Evolutionary conservation across 2,329 filamentous ascomycete genomes (phyloP), one percentile per base, ranked within the genome.

Genomic region (Scortechinia acanthostroma): DNA sequence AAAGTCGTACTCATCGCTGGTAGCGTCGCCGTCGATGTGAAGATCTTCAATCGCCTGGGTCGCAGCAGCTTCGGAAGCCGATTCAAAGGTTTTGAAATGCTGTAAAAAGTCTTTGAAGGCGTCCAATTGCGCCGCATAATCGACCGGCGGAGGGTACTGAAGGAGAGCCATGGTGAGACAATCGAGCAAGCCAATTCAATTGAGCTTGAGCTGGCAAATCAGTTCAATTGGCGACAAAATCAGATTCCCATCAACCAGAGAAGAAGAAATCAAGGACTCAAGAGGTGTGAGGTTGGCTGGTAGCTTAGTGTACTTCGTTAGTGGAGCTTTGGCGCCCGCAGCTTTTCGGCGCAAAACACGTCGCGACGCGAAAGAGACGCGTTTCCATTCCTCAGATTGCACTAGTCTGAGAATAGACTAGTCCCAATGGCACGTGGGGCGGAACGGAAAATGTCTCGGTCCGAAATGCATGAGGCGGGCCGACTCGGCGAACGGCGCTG

Each of bases 71-170:
- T 42, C 66, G 56, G 22, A 76, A 71, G 50, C 69, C 61, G 35
- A 40, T 17, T 40, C 10, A 17, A 40, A 19, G 17, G 68, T 70
- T 57, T 86, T 86, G 70, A 81, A 86, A 51, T 73, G 73, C 55
- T 75, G 68, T 49, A 86, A 64, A 57, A 86, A 86, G 58, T 83
- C 77, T 57, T 82, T 76, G 61, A 86, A 82, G 42, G 74, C 70
- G 50, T 40, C 35, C 35, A 40, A 40, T 40, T 40, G 35, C 10
- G 35, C 35, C 10, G 35, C 35, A 19, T 40, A 40, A 17, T 40
- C 35, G 17, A 40, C 35, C 10, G 35, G 35, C 35, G 35, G 13
- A 6, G 10, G 35, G 17, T 40, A 40, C 10, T 40, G 10, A 19
- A 13, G 10, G 13, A 40, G 20, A 40, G 35, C 35, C 35, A 40